Evolutionary conservation across 2,329 filamentous ascomycete species (phyloP).

Genomic region (Aspergillus costaricaensis): DNA sequence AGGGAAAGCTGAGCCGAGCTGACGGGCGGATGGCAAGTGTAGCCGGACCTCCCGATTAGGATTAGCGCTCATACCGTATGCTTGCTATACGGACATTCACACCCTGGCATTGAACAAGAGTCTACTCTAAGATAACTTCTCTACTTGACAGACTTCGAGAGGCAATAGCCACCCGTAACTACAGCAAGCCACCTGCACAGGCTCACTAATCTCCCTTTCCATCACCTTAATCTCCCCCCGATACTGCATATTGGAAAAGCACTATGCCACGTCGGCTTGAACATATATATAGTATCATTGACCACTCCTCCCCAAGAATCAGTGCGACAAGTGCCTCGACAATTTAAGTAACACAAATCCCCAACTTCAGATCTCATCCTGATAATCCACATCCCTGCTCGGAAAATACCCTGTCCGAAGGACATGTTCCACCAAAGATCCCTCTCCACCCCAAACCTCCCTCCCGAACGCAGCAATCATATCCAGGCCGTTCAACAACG

Average conservation of each 20-base stretch:
- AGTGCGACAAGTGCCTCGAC: no score
- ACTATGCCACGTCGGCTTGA: no score
- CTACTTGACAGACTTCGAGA: no score
- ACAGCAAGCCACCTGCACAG: no score
- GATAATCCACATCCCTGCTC: background rate
- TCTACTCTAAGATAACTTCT: no score
- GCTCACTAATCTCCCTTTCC: background rate
- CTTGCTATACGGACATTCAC: background rate
- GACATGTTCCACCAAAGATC: background rate
- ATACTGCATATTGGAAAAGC: no score
- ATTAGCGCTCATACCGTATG: background rate
- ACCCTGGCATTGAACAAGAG: no score
- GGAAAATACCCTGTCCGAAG: background rate
- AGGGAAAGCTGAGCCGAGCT: background rate
- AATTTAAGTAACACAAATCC: no score
- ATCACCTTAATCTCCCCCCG: background rate
- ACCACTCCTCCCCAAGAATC: no score
- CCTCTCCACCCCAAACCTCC: background rate
- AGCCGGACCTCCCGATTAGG: background rate
- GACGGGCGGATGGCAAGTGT: slow-evolving; percentile 3
- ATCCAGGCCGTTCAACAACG: slow-evolving; percentile 6
- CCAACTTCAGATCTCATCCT: background rate
- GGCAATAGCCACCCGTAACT: no score
- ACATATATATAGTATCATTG: no score
- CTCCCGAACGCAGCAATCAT: slow-evolving; percentile 6